Evolutionary conservation across 1,284 basidiomycete species (phyloP).

Genomic region (Tylopilus orsonianus): DNA sequence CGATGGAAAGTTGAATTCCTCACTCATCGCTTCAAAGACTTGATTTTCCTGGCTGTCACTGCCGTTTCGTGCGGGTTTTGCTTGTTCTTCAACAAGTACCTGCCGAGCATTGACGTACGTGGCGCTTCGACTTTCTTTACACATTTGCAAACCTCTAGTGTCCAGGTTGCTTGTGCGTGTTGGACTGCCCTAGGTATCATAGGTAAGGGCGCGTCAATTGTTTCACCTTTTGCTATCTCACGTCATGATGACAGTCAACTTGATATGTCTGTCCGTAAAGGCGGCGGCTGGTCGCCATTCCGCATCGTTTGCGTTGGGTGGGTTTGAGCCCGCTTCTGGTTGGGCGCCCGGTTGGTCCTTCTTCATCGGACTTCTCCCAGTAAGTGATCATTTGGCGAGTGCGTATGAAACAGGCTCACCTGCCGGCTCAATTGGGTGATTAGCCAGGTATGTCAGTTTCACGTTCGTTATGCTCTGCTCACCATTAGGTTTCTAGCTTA

Average conservation of each 20-base stretch:
- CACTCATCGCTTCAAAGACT: constrained; percentile 35
- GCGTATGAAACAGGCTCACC: not conserved
- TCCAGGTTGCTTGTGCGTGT: constrained; percentile 47
- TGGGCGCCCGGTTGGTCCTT: constrained; percentile 60
- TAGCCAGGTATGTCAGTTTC: constrained; percentile 37
- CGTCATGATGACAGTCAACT: constrained; percentile 37
- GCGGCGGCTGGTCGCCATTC: constrained; percentile 48
- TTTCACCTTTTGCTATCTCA: constrained; percentile 2
- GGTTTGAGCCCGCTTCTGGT: constrained; percentile 52
- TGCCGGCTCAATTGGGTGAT: not conserved
- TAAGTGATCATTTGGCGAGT: constrained; percentile 28
- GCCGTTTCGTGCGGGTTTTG: constrained; percentile 43
- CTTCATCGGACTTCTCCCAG: constrained; percentile 54
- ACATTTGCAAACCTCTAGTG: not conserved
- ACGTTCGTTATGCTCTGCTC: not conserved
- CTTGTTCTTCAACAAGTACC: constrained; percentile 45
- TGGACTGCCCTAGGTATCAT: constrained; percentile 56
- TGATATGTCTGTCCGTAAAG: constrained; percentile 49
- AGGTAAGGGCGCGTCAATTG: constrained; percentile 28
- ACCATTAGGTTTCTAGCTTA: constrained; percentile 38
- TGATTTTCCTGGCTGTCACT: constrained; percentile 51
- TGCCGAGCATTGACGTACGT: constrained; percentile 51
- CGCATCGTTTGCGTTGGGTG: constrained; percentile 46
- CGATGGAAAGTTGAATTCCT: not conserved
- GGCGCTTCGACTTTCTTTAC: not conserved